These are phyloP conservation scores for Pulveroboletus sp. DNA, from an alignment of 768 basidiomycete genomes.

Conservation along the genomic window DNA sequence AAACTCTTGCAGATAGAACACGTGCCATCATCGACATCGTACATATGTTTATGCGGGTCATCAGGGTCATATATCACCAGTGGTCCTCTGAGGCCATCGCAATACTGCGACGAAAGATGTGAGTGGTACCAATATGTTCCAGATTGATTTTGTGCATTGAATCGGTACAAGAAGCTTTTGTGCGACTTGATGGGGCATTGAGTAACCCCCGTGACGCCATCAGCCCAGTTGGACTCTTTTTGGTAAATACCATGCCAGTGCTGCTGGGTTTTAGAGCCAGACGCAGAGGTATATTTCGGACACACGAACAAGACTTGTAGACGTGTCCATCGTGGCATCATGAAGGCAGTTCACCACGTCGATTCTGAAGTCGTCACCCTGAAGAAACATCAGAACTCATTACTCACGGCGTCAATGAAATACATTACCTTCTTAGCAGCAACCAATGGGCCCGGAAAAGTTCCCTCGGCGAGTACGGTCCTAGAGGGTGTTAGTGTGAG, in stretches of 20 bases:
- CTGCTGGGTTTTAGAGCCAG: slow-evolving; percentile 22
- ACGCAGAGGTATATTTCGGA: neutral
- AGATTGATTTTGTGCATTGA: slow-evolving; percentile 21
- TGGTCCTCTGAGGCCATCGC: slow-evolving; percentile 24
- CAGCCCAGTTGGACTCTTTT: slow-evolving; percentile 38
- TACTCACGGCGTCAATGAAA: neutral
- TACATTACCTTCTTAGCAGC: slow-evolving; percentile 31
- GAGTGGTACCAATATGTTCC: slow-evolving; percentile 35
- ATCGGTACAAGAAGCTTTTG: slow-evolving; percentile 18
- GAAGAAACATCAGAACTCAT: slow-evolving; percentile 10
- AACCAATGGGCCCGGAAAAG: slow-evolving; percentile 43
- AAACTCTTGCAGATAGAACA: neutral
- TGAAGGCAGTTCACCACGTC: slow-evolving; percentile 43
- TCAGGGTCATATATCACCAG: slow-evolving; percentile 40
- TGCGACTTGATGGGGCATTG: slow-evolving; percentile 28
- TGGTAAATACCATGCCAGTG: slow-evolving; percentile 55
- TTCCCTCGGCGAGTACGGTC: slow-evolving; percentile 38
- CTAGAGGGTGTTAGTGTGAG: slow-evolving; percentile 19
- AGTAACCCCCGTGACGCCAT: slow-evolving; percentile 40
- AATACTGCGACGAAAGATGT: slow-evolving; percentile 37
- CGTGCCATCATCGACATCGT: slow-evolving; percentile 42
- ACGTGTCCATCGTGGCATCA: slow-evolving; percentile 44
- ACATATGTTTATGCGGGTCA: slow-evolving; percentile 36
- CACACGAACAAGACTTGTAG: slow-evolving; percentile 45
- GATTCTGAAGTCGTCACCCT: slow-evolving; percentile 36